Percentiles rank a stretch among this genome's conserved stretches.
Evolutionary conservation across 371 early-diverging fungal species (phyloP).

Genomic region (Saksenaea vasiformis): DNA sequence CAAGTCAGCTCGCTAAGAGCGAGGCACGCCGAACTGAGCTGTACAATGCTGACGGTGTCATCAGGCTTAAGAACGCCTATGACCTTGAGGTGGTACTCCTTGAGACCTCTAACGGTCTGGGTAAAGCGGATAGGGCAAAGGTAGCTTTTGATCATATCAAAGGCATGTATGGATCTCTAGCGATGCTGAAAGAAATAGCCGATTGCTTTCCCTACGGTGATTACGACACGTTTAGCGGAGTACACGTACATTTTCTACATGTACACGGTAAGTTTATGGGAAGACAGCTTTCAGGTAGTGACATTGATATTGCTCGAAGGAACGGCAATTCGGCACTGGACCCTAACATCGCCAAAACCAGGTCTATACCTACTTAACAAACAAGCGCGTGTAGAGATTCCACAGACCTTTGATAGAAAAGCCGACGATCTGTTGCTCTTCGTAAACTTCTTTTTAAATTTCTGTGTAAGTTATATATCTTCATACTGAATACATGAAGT

Average conservation of each 20-base stretch:
- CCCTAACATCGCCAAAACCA: not conserved
- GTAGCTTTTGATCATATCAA: too few relatives aligned
- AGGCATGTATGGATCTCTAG: conserved; percentile 33
- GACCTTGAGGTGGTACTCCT: too few relatives aligned
- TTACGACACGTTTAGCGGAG: not conserved
- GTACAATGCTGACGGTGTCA: too few relatives aligned
- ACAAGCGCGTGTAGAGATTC: not conserved
- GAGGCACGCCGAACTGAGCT: too few relatives aligned
- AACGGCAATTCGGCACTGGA: conserved; percentile 10
- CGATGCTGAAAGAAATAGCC: conserved; percentile 15
- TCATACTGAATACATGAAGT: too few relatives aligned
- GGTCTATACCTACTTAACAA: conserved; percentile 2
- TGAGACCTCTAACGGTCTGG: too few relatives aligned
- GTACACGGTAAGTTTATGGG: conserved; percentile 2
- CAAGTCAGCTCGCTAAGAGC: too few relatives aligned
- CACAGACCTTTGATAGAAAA: not conserved
- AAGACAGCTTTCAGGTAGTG: not conserved
- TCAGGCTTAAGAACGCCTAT: too few relatives aligned
- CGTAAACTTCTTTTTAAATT: not conserved
- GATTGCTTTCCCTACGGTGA: not conserved
- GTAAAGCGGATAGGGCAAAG: too few relatives aligned
- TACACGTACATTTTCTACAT: conserved; percentile 8
- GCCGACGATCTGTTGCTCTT: not conserved
- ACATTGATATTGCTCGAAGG: conserved; percentile 1
- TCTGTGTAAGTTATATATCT: conserved; percentile 4